A percentile compares a stretch with the other conserved stretches of the same genome.
Conservation (phyloP, 192 early-diverging fungal species). For the Backusella tuberculispora region DNA sequence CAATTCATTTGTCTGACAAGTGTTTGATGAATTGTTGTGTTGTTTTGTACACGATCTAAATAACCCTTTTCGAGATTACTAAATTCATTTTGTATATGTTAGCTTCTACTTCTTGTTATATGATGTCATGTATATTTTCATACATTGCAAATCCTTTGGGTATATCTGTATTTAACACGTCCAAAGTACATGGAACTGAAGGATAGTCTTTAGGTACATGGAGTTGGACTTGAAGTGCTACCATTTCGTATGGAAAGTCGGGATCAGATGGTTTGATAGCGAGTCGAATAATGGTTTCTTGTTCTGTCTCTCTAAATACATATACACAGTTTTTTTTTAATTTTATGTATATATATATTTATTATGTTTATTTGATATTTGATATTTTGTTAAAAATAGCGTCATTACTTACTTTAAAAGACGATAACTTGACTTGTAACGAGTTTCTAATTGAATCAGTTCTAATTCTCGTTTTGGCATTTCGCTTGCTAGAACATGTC, state of each 20-base stretch:
- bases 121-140: not conserved
- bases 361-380: too few relatives aligned
- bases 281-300: slow-evolving; percentile 33
- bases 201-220: slow-evolving; percentile 59
- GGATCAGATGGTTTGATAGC: slow-evolving; percentile 61
- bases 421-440: slow-evolving; percentile 20
- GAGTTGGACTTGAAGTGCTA: slow-evolving; percentile 62
- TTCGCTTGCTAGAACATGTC: not conserved
- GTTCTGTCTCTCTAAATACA: not conserved
- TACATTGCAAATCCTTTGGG: slow-evolving; percentile 54
- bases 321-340: not conserved
- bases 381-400: not conserved
- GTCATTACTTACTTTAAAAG: slow-evolving; percentile 12
- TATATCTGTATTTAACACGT: slow-evolving; percentile 55
- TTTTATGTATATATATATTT: not conserved
- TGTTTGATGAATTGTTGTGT: slow-evolving; percentile 19
- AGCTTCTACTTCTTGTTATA: not conserved
- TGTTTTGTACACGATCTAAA: slow-evolving; percentile 45
- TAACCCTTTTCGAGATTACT: slow-evolving; percentile 64
- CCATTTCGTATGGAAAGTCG: slow-evolving; percentile 81
- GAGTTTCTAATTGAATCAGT: slow-evolving; percentile 28
- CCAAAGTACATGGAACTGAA: slow-evolving; percentile 43
- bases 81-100: slow-evolving; percentile 25
- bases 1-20: slow-evolving; percentile 55
- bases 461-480: slow-evolving; percentile 17